These are phyloP conservation scores for Cudoniella acicularis DNA, from an alignment of 495 filamentous ascomycete genomes.

Conservation along the genomic window DNA sequence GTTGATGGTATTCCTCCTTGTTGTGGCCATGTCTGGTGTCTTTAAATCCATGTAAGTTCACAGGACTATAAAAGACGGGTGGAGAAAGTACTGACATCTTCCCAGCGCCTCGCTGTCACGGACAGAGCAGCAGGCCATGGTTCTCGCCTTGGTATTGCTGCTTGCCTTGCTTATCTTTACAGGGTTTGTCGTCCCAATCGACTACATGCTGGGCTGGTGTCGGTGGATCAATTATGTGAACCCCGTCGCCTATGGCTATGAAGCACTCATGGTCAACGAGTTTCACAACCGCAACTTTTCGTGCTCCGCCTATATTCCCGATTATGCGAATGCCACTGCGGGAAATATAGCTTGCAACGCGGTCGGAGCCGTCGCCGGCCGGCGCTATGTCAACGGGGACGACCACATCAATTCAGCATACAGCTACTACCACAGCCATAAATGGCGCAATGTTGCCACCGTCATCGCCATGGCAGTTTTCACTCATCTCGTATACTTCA, in stretches of 20 bases:
- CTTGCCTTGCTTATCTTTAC: slow-evolving; percentile 72
- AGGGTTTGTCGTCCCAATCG: slow-evolving; percentile 69
- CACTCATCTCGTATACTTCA: slow-evolving; percentile 54
- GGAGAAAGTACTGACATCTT: slow-evolving; percentile 42
- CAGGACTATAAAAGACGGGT: slow-evolving; percentile 66
- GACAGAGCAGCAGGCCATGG: slow-evolving; percentile 62
- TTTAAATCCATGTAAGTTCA: slow-evolving; percentile 60
- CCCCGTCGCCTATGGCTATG: slow-evolving; percentile 80
- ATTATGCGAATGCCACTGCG: slow-evolving; percentile 28
- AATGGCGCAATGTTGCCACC: slow-evolving; percentile 66
- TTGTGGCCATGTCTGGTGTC: slow-evolving; percentile 72
- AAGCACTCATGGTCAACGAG: slow-evolving; percentile 84
- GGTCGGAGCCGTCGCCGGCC: slow-evolving; percentile 32
- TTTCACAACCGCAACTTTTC: slow-evolving; percentile 61
- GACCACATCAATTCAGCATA: slow-evolving; percentile 32
- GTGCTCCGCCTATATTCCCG: slow-evolving; percentile 58
- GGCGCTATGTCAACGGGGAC: slow-evolving; percentile 29
- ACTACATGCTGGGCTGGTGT: slow-evolving; percentile 76
- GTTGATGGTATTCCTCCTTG: slow-evolving; percentile 49
- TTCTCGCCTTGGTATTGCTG: slow-evolving; percentile 65
- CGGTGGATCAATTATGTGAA: slow-evolving; percentile 84
- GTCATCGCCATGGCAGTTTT: slow-evolving; percentile 62
- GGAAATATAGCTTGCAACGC: slow-evolving; percentile 30
- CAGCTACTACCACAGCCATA: slow-evolving; percentile 51
- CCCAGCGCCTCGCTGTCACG: slow-evolving; percentile 60